Evolutionary conservation across 805 yeast species (phyloP), one percentile per base, ranked within the genome.

Genomic region (Cyberlindnera galapagoensis): DNA sequence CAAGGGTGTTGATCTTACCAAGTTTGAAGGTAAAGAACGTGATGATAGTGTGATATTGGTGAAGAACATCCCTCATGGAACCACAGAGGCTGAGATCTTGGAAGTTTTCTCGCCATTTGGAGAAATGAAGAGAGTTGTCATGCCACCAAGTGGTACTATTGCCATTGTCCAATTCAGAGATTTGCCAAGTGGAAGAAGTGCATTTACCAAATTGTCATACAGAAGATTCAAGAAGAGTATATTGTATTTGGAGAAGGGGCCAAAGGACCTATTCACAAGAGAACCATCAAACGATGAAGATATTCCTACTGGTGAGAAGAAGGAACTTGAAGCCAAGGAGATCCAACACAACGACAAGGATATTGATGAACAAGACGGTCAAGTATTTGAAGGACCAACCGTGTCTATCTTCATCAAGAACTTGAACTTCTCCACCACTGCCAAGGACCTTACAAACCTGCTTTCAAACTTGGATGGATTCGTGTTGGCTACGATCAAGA

Each of bases 111-210:
- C 80, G 3, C 79, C 78, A 23, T 76, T 73, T 57, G 98, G 98
- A 33, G 80, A 80, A 42, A 50, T 92, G 18, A 76, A 75, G 42
- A 70, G 95, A 46, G 66, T 87, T 12, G 60, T 92, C 40, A 83
- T 92, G 86, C 98, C 98, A 11, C 95, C 96, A 6, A 82, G 94
- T 6, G 97, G 97, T 8, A 87, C 96, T 0, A 86, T 92, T 47
- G 97, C 97, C 9, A 82, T 92, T 51, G 78, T 92, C 8, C 96
- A 90, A 58, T 88, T 78, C 58, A 68, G 87, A 48, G 90, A 83
- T 54, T 61, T 77, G 3, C 80, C 94, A 10, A 66, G 81, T 27
- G 97, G 94, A 3, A 77, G 97, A 59, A 68, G 84, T 4, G 97
- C 97, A 1, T 92, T 92, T 55, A 67, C 83, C 18, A 86, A 85